Conservation (phyloP, 306 rosid species). For the Dalbergia oliveri region DNA sequence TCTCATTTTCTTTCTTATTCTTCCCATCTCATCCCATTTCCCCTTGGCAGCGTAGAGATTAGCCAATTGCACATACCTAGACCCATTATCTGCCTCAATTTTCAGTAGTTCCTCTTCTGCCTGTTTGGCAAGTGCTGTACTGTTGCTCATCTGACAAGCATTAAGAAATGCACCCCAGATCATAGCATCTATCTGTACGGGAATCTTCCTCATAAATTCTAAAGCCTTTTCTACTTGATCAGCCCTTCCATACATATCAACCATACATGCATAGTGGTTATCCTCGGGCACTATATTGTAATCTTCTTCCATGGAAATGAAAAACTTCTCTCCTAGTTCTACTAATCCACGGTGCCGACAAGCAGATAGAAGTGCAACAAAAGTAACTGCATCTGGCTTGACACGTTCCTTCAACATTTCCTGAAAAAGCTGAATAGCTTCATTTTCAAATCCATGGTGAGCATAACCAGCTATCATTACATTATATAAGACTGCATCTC, state of each 20-base stretch:
- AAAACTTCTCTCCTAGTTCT: constrained; percentile 68
- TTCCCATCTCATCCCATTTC: constrained; percentile 83
- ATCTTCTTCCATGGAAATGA: constrained; percentile 67
- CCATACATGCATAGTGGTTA: constrained; percentile 84
- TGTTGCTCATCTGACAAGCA: constrained; percentile 72
- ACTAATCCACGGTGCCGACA: constrained; percentile 75
- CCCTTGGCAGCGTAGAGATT: constrained; percentile 80
- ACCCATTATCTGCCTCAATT: constrained; percentile 57
- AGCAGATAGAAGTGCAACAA: constrained; percentile 77
- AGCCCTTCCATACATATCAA: constrained; percentile 86
- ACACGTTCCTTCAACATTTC: constrained; percentile 65
- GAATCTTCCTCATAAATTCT: constrained; percentile 65
- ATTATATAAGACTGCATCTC: constrained; percentile 69
- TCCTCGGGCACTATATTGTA: constrained; percentile 63
- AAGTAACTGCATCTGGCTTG: constrained; percentile 73
- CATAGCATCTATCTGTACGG: constrained; percentile 60
- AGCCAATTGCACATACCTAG: constrained; percentile 83
- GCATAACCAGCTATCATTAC: constrained; percentile 85
- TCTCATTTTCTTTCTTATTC: constrained; percentile 86
- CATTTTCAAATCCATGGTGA: constrained; percentile 71
- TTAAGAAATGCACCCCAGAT: constrained; percentile 77
- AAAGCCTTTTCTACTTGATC: constrained; percentile 67
- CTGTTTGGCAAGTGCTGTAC: constrained; percentile 59
- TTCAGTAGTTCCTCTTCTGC: constrained; percentile 62
- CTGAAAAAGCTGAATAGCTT: constrained; percentile 65